Percentiles rank a stretch among this genome's conserved stretches.
phyloP scores from a whole-genome alignment of 306 rosid species.

The Neltuma alba region DNA sequence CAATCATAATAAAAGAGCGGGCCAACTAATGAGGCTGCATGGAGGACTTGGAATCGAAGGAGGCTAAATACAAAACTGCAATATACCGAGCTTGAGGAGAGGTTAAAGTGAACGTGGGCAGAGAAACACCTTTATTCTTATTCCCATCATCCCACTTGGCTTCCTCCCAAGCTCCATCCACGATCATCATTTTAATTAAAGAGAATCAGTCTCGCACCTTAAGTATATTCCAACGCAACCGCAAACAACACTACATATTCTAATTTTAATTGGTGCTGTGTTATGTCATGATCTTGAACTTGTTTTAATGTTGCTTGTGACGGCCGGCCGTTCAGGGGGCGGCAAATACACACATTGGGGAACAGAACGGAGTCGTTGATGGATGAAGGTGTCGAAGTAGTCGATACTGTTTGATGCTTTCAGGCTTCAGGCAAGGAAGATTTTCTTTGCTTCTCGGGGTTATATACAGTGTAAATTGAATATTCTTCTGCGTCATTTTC shows the following conservation, averaged over 20 bases:
- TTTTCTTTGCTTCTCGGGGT: neutral
- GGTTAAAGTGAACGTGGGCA: too few relatives aligned
- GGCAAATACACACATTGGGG: slow-evolving; percentile 68
- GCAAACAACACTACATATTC: neutral
- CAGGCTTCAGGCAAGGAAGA: slow-evolving; percentile 38
- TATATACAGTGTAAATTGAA: neutral
- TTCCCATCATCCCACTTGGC: neutral
- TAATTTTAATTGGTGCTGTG: neutral
- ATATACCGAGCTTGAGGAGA: too few relatives aligned
- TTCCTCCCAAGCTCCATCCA: neutral
- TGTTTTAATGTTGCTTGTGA: too few relatives aligned
- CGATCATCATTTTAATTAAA: neutral
- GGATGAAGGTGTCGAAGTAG: slow-evolving; percentile 70
- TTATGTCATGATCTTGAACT: too few relatives aligned
- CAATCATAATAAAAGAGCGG: neutral
- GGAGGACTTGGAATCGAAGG: too few relatives aligned
- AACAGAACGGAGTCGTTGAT: too few relatives aligned
- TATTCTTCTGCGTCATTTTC: neutral
- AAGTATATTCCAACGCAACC: neutral
- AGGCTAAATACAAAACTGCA: too few relatives aligned
- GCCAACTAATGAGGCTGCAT: neutral
- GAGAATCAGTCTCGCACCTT: neutral
- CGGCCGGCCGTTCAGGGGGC: slow-evolving; percentile 93
- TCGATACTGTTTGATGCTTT: slow-evolving; percentile 53
- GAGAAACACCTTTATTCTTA: too few relatives aligned